Evolutionary conservation across 768 basidiomycete genomes (phyloP).

Genomic region (Tulasnella sp.): DNA sequence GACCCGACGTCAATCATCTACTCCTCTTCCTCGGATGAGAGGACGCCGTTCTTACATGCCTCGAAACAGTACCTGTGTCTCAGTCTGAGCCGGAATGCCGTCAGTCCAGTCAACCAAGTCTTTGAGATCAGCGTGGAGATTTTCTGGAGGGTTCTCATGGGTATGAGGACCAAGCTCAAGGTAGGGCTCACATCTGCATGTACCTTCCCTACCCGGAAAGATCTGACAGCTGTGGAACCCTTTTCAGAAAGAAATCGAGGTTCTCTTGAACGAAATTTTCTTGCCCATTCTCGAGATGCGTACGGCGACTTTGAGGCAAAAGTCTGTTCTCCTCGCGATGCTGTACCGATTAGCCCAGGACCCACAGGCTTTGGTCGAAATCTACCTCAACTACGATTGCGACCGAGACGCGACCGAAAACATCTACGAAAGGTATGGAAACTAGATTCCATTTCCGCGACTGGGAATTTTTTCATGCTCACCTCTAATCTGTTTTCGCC

Average conservation of each 20-base stretch:
- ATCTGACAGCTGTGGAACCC: not conserved
- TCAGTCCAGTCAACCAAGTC: constrained; percentile 90
- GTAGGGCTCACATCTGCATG: constrained; percentile 36
- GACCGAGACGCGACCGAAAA: constrained; percentile 91
- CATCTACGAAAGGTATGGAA: constrained; percentile 85
- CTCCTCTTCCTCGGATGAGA: constrained; percentile 80
- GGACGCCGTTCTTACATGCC: constrained; percentile 84
- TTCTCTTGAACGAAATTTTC: constrained; percentile 97
- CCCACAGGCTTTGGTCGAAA: constrained; percentile 93
- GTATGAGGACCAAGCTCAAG: constrained; percentile 94
- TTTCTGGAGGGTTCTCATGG: constrained; percentile 92
- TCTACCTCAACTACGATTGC: constrained; percentile 99
- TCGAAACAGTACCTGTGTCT: constrained; percentile 94
- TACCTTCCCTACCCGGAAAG: not conserved
- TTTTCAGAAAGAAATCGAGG: constrained; percentile 93
- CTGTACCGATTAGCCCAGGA: constrained; percentile 83
- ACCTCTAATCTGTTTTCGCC: not conserved
- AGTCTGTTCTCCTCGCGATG: constrained; percentile 86
- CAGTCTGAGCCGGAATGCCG: constrained; percentile 87
- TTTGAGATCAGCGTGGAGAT: constrained; percentile 98
- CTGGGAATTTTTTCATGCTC: not conserved
- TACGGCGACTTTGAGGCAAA: constrained; percentile 91
- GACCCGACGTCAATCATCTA: constrained; percentile 86
- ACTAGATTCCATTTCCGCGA: not conserved
- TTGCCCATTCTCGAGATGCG: constrained; percentile 97